These are phyloP conservation scores for Escallonia rubra DNA, from an alignment of 129 eudicot genomes.

Conservation along the genomic window DNA sequence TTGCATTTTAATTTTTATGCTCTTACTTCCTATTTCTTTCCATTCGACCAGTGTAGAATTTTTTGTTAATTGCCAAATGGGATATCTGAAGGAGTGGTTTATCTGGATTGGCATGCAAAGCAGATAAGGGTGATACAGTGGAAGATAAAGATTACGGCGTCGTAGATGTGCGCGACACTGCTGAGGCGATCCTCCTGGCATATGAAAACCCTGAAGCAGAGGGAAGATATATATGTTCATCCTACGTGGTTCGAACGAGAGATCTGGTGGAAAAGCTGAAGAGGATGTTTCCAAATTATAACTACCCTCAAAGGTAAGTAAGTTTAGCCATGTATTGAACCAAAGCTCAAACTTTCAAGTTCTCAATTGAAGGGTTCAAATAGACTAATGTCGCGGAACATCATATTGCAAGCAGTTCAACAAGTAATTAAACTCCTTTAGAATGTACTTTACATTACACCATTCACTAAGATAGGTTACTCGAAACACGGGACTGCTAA, in stretches of 20 bases:
- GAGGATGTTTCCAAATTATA: conserved; percentile 30
- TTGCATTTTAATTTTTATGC: too few relatives aligned
- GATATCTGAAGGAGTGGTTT: too few relatives aligned
- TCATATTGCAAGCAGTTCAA: too few relatives aligned
- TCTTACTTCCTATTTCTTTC: too few relatives aligned
- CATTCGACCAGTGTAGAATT: too few relatives aligned
- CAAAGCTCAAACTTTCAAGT: too few relatives aligned
- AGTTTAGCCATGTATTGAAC: neutral
- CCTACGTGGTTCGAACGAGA: conserved; percentile 10
- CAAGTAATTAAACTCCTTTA: neutral
- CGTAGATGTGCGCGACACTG: conserved; percentile 35
- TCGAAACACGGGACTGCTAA: too few relatives aligned
- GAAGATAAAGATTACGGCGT: conserved; percentile 11
- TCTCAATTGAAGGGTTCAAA: too few relatives aligned
- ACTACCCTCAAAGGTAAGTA: conserved; percentile 40
- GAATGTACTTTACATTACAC: too few relatives aligned
- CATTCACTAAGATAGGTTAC: too few relatives aligned
- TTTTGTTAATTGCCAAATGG: too few relatives aligned
- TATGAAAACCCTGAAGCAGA: conserved; percentile 35
- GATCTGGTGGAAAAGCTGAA: conserved; percentile 30
- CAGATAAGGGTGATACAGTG: neutral
- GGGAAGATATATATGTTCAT: conserved; percentile 44
- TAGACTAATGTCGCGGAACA: too few relatives aligned
- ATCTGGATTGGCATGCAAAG: neutral
- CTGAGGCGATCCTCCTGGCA: conserved; percentile 29